These are phyloP conservation scores for Pythium rishiriense DNA, from an alignment of 352 stramenopile genomes.

Conservation along the genomic window DNA sequence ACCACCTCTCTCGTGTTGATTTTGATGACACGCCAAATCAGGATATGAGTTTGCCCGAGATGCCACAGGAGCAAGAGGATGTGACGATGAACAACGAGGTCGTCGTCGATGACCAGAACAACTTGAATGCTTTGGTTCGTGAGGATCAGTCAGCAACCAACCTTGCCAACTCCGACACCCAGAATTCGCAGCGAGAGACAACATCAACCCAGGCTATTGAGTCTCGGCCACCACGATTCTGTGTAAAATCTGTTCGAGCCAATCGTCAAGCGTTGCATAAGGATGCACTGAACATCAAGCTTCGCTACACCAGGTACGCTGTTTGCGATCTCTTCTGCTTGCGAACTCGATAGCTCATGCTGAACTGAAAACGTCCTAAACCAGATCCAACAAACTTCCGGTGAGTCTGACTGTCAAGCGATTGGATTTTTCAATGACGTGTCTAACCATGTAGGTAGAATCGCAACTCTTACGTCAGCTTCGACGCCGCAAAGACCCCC, in stretches of 20 bases:
- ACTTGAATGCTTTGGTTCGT: too few species aligned
- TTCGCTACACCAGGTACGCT: not conserved
- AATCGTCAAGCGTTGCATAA: conserved; percentile 3
- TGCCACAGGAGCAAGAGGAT: not conserved
- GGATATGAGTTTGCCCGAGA: not conserved
- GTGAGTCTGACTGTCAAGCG: too few species aligned
- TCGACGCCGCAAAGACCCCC: too few species aligned
- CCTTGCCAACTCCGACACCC: not conserved
- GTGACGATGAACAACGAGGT: not conserved
- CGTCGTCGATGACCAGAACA: not conserved
- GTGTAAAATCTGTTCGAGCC: not conserved
- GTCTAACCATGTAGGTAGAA: not conserved
- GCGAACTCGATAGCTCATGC: too few species aligned
- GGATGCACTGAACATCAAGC: not conserved
- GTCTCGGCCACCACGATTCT: not conserved
- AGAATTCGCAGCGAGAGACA: not conserved
- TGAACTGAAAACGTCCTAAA: too few species aligned
- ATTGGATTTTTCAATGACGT: too few species aligned
- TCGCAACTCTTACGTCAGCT: not conserved
- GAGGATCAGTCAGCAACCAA: too few species aligned
- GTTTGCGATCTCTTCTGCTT: too few species aligned
- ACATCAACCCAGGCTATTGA: not conserved
- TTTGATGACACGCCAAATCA: not conserved
- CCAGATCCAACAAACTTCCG: too few species aligned
- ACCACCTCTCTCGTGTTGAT: not conserved